Conservation (phyloP, 306 rosid genomes). For the Erythrophleum fordii region DNA sequence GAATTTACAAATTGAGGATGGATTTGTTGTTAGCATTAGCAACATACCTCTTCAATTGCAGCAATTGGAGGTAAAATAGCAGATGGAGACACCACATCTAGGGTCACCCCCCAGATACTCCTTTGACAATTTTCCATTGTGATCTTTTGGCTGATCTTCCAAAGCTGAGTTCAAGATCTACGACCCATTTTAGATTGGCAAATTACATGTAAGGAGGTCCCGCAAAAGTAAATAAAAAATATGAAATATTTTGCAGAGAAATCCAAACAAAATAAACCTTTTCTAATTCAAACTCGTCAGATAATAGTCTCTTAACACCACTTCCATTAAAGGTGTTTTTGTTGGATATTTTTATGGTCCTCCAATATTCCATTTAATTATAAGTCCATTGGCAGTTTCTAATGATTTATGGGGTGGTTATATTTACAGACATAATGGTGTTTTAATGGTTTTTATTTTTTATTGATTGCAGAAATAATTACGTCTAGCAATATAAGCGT, state of each 20-base stretch:
- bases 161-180: constrained; percentile 72
- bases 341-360: too few relatives aligned
- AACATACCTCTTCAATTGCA: constrained; percentile 72
- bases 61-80: constrained; percentile 91
- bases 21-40: constrained; percentile 11
- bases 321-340: constrained; percentile 85
- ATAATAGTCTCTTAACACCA: constrained; percentile 68
- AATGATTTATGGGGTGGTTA: too few relatives aligned
- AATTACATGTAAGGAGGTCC: neutral
- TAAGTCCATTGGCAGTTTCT: too few relatives aligned
- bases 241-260: neutral
- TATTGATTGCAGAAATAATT: too few relatives aligned
- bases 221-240: constrained; percentile 4
- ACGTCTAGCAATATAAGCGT: too few relatives aligned
- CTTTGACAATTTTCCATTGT: constrained; percentile 70
- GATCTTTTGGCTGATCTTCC: constrained; percentile 70
- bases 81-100: constrained; percentile 72
- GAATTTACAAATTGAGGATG: neutral
- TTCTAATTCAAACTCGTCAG: constrained; percentile 91
- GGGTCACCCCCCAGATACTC: constrained; percentile 61
- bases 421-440: too few relatives aligned
- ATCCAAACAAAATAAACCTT: constrained; percentile 55
- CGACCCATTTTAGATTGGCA: constrained; percentile 31
- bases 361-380: too few relatives aligned
- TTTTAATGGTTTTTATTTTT: too few relatives aligned